Evolutionary conservation across 495 filamentous ascomycete species (phyloP), one percentile per base, ranked within the genome.

Genomic region (Darksidea phi): DNA sequence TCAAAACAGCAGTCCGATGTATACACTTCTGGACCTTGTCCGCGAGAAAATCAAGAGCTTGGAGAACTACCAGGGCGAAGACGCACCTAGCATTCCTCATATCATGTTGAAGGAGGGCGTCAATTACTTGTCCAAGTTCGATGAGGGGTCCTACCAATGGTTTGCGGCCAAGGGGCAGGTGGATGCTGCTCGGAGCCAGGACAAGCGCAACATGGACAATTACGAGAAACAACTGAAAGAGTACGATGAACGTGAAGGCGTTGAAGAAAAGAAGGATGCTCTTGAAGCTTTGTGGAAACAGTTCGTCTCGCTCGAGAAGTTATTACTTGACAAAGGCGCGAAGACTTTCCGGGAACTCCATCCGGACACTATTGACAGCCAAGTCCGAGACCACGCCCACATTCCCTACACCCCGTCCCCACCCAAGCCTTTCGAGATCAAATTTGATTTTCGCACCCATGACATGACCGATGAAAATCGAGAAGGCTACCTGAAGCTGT

Each of bases 261-360:
- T 76, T 1, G 45, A 56, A 0, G 78, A 83, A 61, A 88, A 88
- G 71, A 74, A 71, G 41, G 71, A 67, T 1, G 80, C 76, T 1
- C 74, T 88, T 28, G 26, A 74, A 11, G 69, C 73, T 8, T 61
- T 84, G 6, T 72, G 83, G 37, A 54, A 57, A 0, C 75, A 82
- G 2, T 80, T 84, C 32, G 74, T 84, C 60, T 66, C 76, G 23
- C 68, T 88, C 3, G 82, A 86, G 62, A 56, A 70, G 0, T 64
- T 71, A 0, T 70, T 93, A 38, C 32, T 85, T 4, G 73, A 71
- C 12, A 79, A 74, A 38, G 83, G 79, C 0, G 88, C 82, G 13
- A 90, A 89, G 70, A 80, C 81, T 0, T 90, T 85, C 67, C 47
- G 69, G 18, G 79, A 92, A 54, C 71, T 88, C 18, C 74, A 85